Evolutionary conservation across 164 flowering plant species (phyloP), one percentile per base, ranked within the genome.

Genomic region (Brasenia schreberi): DNA sequence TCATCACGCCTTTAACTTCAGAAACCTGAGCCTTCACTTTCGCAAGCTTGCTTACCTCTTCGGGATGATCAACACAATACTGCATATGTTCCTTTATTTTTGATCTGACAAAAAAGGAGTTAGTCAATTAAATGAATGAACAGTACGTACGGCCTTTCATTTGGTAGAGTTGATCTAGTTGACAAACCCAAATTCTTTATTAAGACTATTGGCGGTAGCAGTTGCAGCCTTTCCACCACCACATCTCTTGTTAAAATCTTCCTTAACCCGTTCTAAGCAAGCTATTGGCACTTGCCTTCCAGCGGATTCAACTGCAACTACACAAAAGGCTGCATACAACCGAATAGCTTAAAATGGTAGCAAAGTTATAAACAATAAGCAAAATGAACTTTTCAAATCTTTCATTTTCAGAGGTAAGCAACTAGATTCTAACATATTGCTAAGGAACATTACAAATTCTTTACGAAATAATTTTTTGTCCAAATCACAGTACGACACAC

Each of bases 181-280:
- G 49, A 18, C 42, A 64, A 68, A 74, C 77, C 74, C 71, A 64
- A 70, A 74, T 61, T 70, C 73, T 33, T 74, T 74, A 69, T 59
- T 73, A 16, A 74, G 73, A 65, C 76, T 60, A n/a, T 70, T 70
- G 39, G 76, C 65, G 44, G 67, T 59, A 33, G 70, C 76, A 5
- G 73, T 59, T 66, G 73, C 69, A 64, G 73, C 76, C 67, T 74
- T 70, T 56, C 76, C 76, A 66, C 67, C 73, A 17, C 73, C 70
- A 65, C 69, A 74, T 74, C 71, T 74, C 17, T 62, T 60, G 4
- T 58, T 27, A 61, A 74, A 74, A 42, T 74, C 73, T 56, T 70
- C 77, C 68, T 74, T 74, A 52, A 74, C 45, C 64, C 73, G 77
- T 63, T 74, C 77, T 65, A 74, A 63, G 58, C 67, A 70, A 62